These are phyloP conservation scores for Xerocomellus dryophilus DNA, from an alignment of 768 basidiomycete genomes.

Conservation along the genomic window DNA sequence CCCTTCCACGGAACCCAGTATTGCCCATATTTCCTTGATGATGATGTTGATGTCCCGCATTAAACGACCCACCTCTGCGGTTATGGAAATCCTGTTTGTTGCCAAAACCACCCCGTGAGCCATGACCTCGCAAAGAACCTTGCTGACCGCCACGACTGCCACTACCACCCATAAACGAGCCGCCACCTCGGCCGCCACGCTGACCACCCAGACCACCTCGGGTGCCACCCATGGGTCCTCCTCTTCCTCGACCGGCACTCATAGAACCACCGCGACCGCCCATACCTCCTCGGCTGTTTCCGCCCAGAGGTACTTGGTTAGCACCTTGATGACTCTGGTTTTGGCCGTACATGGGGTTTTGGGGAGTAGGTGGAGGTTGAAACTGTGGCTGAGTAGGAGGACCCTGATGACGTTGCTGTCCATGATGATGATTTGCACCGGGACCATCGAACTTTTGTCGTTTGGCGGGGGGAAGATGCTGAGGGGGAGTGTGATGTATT, in stretches of 20 bases:
- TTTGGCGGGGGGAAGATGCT: slow-evolving; percentile 89
- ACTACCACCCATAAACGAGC: slow-evolving; percentile 33
- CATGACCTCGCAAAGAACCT: slow-evolving; percentile 57
- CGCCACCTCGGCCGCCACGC: slow-evolving; percentile 41
- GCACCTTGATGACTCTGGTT: slow-evolving; percentile 42
- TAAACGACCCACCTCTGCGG: slow-evolving; percentile 65
- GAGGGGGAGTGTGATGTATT: slow-evolving; percentile 63
- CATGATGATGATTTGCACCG: slow-evolving; percentile 41
- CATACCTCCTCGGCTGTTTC: slow-evolving; percentile 44
- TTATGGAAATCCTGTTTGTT: slow-evolving; percentile 60
- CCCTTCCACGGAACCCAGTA: slow-evolving; percentile 57
- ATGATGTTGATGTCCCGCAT: slow-evolving; percentile 40
- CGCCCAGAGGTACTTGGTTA: slow-evolving; percentile 40
- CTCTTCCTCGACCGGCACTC: slow-evolving; percentile 39
- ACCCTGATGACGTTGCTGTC: slow-evolving; percentile 44
- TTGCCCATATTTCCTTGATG: slow-evolving; percentile 37
- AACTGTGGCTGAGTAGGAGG: slow-evolving; percentile 65
- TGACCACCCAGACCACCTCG: slow-evolving; percentile 46
- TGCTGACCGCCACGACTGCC: slow-evolving; percentile 46
- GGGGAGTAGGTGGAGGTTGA: slow-evolving; percentile 29
- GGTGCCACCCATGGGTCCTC: slow-evolving; percentile 45
- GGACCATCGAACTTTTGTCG: slow-evolving; percentile 86
- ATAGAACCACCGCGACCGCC: slow-evolving; percentile 42
- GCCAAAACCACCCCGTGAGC: slow-evolving; percentile 64
- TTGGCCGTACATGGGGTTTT: slow-evolving; percentile 31